These are phyloP conservation scores for Candida glaebosa DNA, from an alignment of 805 yeast genomes.

Conservation along the genomic window DNA sequence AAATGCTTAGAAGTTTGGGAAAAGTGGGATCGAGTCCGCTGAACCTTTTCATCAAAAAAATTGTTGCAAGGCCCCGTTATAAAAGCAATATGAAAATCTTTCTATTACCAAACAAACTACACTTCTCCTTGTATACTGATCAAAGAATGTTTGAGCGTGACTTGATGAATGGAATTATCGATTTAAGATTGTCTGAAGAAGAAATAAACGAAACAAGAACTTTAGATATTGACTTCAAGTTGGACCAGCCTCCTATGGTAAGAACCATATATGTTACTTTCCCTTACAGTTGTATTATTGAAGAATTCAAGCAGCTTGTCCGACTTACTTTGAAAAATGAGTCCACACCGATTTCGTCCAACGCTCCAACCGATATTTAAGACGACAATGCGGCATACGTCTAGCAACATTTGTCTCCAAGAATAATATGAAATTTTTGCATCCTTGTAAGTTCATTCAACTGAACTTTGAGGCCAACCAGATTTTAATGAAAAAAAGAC, in stretches of 20 bases:
- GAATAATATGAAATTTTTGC: too few species aligned
- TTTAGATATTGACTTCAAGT: slow-evolving; percentile 1
- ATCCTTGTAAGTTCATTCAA: too few species aligned
- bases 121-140: slow-evolving; percentile 45
- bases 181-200: slow-evolving; percentile 19
- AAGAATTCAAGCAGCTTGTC: slow-evolving; percentile 9
- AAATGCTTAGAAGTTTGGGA: slow-evolving; percentile 38
- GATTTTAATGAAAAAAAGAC: too few species aligned
- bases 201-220: slow-evolving; percentile 3
- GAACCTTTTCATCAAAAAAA: slow-evolving; percentile 51
- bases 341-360: not conserved
- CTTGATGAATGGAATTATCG: slow-evolving; percentile 46
- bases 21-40: slow-evolving; percentile 41
- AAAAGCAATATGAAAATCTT: slow-evolving; percentile 63
- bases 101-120: slow-evolving; percentile 40
- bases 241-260: slow-evolving; percentile 1
- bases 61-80: slow-evolving; percentile 60
- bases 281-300: slow-evolving; percentile 11
- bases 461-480: too few species aligned
- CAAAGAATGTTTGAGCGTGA: slow-evolving; percentile 51
- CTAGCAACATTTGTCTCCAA: too few species aligned
- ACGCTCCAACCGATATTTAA: too few species aligned
- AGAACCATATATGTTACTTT: slow-evolving; percentile 15
- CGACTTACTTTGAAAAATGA: not conserved
- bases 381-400: too few species aligned